These are phyloP conservation scores for Neurospora sp. DNA, from an alignment of 495 filamentous ascomycete genomes.

Conservation along the genomic window DNA sequence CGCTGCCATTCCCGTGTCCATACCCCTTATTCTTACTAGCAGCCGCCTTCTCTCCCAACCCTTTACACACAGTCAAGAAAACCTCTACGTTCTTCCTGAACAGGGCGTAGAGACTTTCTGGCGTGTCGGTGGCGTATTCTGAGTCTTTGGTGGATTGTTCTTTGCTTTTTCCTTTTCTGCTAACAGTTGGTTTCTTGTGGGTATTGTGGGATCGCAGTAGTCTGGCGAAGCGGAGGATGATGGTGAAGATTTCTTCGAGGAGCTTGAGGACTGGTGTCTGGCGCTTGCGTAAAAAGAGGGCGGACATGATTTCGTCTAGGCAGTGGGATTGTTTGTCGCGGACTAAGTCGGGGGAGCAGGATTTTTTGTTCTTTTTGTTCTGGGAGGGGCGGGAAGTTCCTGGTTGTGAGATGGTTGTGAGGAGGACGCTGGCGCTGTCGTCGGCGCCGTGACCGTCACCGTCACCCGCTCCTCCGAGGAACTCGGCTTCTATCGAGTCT, in stretches of 20 bases:
- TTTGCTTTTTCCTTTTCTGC: background rate
- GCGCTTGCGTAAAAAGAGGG: slow-evolving; percentile 56
- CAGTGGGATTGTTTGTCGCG: slow-evolving; percentile 61
- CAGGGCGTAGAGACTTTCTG: slow-evolving; percentile 44
- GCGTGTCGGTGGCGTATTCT: slow-evolving; percentile 22
- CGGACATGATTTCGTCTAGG: slow-evolving; percentile 71
- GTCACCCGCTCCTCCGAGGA: slow-evolving; percentile 17
- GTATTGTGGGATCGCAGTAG: background rate
- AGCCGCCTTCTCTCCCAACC: slow-evolving; percentile 48
- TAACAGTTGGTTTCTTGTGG: background rate
- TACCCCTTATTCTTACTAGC: slow-evolving; percentile 33
- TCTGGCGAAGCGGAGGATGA: slow-evolving; percentile 56
- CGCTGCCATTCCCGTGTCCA: slow-evolving; percentile 9
- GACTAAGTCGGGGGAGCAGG: slow-evolving; percentile 51
- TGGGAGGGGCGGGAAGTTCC: slow-evolving; percentile 48
- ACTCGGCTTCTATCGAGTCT: slow-evolving; percentile 47
- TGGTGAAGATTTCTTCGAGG: slow-evolving; percentile 65
- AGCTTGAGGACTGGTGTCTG: slow-evolving; percentile 62
- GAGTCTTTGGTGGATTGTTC: background rate
- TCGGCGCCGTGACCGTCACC: slow-evolving; percentile 16
- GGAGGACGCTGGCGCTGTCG: slow-evolving; percentile 23
- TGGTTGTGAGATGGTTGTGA: slow-evolving; percentile 33
- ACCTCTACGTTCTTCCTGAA: slow-evolving; percentile 60
- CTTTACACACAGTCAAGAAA: slow-evolving; percentile 54
- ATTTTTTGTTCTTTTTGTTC: slow-evolving; percentile 7